A percentile compares a stretch with the other conserved stretches of the same genome.
These are phyloP conservation scores for Coniochaeta pulveracea DNA, from an alignment of 2,329 filamentous ascomycete genomes.

Conservation along the genomic window DNA sequence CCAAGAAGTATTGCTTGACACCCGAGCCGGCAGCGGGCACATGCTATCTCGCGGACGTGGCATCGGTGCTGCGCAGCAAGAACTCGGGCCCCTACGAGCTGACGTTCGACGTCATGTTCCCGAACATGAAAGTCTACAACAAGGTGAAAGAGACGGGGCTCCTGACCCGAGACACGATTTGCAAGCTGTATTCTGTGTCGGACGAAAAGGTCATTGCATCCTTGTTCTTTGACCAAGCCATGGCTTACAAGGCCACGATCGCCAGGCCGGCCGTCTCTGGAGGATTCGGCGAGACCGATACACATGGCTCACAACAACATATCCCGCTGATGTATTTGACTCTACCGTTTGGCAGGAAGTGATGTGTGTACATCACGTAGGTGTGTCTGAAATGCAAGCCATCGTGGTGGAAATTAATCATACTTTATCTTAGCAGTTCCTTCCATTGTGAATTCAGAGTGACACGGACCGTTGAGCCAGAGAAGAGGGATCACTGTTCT, in stretches of 20 bases:
- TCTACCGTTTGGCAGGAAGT: background rate
- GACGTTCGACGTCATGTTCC: constrained; percentile 40
- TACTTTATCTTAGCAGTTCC: too few relatives aligned
- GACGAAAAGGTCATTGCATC: constrained; percentile 1
- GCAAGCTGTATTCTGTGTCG: constrained; percentile 14
- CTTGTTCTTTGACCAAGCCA: constrained; percentile 3
- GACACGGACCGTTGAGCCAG: too few relatives aligned
- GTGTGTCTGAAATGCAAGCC: too few relatives aligned
- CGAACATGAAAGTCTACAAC: constrained; percentile 19
- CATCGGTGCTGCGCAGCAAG: constrained; percentile 33
- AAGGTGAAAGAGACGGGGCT: constrained; percentile 14
- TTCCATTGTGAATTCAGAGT: too few relatives aligned
- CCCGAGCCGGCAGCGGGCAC: constrained; percentile 3
- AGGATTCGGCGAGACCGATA: constrained; percentile 2
- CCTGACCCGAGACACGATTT: constrained; percentile 22
- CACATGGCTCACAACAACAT: constrained; percentile 3
- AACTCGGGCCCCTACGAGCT: constrained; percentile 40
- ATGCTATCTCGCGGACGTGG: constrained; percentile 20
- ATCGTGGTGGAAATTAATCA: too few relatives aligned
- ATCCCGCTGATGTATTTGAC: constrained; percentile 2
- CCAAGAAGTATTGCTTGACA: constrained; percentile 1
- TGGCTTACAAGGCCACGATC: constrained; percentile 3
- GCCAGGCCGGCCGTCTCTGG: constrained; percentile 1
- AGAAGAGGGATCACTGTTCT: too few relatives aligned
- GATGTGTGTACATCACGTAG: too few relatives aligned